phyloP scores from a whole-genome alignment of 768 basidiomycete genomes.

The Tricholoma hemisulphureum region DNA sequence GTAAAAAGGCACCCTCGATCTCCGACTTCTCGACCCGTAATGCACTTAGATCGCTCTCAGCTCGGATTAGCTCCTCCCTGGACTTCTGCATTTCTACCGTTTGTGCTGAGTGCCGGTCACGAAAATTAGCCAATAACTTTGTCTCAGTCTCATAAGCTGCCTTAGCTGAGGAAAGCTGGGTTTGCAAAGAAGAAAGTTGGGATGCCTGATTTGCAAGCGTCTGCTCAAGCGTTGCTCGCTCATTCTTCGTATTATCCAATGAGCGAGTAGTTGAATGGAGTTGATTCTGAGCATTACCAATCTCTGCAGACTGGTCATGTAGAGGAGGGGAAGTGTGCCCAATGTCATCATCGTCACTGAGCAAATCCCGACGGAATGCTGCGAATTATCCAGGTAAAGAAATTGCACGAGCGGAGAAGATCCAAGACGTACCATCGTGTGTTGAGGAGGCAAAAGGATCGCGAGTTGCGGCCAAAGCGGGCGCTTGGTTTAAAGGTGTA shows the following conservation, averaged over 20 bases:
- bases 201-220: constrained; percentile 64
- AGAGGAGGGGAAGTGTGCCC: constrained; percentile 47
- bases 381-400: constrained; percentile 3
- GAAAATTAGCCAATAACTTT: constrained; percentile 61
- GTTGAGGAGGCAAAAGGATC: constrained; percentile 55
- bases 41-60: constrained; percentile 91
- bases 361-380: constrained; percentile 46
- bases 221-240: constrained; percentile 65
- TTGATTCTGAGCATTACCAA: constrained; percentile 86
- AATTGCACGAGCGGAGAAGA: neutral
- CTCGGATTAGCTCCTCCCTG: constrained; percentile 76
- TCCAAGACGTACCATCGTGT: constrained; percentile 26
- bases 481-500: constrained; percentile 23
- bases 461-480: constrained; percentile 21
- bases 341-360: constrained; percentile 73
- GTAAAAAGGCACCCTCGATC: constrained; percentile 78
- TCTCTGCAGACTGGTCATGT: constrained; percentile 77
- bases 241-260: constrained; percentile 60
- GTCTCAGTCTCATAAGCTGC: constrained; percentile 85
- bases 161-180: constrained; percentile 79
- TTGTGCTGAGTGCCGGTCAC: constrained; percentile 68
- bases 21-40: constrained; percentile 88
- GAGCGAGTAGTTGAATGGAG: constrained; percentile 76
- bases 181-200: constrained; percentile 78
- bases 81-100: constrained; percentile 67